Evolutionary conservation across 2,329 filamentous ascomycete species (phyloP), one percentile per base, ranked within the genome.

Genomic region (Sporothrix phasma): DNA sequence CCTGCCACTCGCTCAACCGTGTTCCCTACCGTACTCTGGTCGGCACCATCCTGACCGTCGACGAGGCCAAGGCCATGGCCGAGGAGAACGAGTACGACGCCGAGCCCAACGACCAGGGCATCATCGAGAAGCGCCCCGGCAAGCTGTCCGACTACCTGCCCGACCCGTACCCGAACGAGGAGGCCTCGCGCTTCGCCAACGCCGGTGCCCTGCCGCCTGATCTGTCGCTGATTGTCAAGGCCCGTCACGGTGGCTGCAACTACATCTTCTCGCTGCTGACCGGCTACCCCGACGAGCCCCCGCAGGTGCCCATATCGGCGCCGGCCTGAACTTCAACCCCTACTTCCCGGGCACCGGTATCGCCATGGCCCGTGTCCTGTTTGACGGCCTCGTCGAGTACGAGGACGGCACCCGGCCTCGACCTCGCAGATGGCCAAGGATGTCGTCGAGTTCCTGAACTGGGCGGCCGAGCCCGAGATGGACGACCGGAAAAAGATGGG

Each of bases 351-450:
- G 94, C 75, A 97, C 94, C 71, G 93, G 93, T 76, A 99, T 99
- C 77, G 94, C 90, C 73, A 99, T 99, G 94, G 93, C 88, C 72
- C 93, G 94, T 86, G 94, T 97, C 67, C 86, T 99, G 67, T 99
- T 96, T 80, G 94, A 99, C 71, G 94, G 91, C 69, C 81, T 99
- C 65, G 94, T 99, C 68, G 94, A 99, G 78, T 99, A 97, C 80
- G 94, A 99, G 77, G 94, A 99, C 71, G 92, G 85, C 68, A 99
- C 94, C 47, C 92, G 61, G 94, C 94, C 59, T 90, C 93, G 67
- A 92, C 92, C 70, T 97, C 93, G 68, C 94, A 99, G 81, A 99
- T 99, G 94, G 94, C 94, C 78, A 99, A 99, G 88, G 94, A 99
- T 72, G 94, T 99, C 66, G 87, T 89, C 66, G 94, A 99, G 80